These are phyloP conservation scores for Pichia sp. DNA, from an alignment of 1,139 yeast species.

Conservation along the genomic window DNA sequence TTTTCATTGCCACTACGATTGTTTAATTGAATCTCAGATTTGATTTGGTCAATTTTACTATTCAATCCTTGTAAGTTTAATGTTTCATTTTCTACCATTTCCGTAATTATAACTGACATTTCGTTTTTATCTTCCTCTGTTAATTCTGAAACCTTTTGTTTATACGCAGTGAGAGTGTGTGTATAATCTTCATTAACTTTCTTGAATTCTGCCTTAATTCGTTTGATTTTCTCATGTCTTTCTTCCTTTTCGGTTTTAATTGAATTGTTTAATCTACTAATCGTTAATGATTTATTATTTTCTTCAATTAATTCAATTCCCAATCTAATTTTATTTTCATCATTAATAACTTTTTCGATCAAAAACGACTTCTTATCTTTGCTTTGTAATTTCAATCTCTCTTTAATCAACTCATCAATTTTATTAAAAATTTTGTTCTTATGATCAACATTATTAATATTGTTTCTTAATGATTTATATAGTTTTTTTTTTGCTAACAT, in stretches of 20 bases:
- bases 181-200: constrained; percentile 32
- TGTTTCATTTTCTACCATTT: constrained; percentile 33
- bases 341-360: constrained; percentile 15
- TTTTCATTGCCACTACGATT: constrained; percentile 34
- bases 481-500: constrained; percentile 22
- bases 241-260: constrained; percentile 32
- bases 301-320: constrained; percentile 29
- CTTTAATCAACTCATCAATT: constrained; percentile 20
- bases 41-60: constrained; percentile 31
- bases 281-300: constrained; percentile 33
- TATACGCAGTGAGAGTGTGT: constrained; percentile 33
- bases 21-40: constrained; percentile 32
- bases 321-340: constrained; percentile 9
- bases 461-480: constrained; percentile 16
- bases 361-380: constrained; percentile 4
- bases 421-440: constrained; percentile 21
- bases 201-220: constrained; percentile 29
- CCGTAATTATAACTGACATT: constrained; percentile 39
- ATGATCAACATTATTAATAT: constrained; percentile 16
- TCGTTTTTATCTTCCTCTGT: constrained; percentile 38
- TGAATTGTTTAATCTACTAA: constrained; percentile 32
- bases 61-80: constrained; percentile 37
- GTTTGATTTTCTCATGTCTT: constrained; percentile 29
- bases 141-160: constrained; percentile 35
- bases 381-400: constrained; percentile 14